Evolutionary conservation across 345 rosid genomes (phyloP).

Genomic region (Pistacia vera): DNA sequence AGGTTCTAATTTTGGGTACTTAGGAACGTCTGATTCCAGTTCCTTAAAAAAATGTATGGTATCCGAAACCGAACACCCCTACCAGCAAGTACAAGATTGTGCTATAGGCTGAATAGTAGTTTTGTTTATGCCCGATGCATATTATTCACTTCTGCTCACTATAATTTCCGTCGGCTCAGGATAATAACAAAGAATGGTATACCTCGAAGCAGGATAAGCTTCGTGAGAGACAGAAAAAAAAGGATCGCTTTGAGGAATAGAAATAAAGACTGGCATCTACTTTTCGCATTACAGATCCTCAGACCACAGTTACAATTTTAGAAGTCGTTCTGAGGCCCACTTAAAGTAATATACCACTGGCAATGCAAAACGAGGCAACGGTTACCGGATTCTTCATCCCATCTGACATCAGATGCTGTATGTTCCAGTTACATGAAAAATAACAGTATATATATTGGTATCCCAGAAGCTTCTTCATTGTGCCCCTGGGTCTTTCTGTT

Average conservation of each 20-base stretch:
- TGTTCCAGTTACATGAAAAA: neutral
- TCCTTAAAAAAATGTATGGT: no score
- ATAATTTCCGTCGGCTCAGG: conserved; percentile 3
- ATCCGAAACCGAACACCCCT: no score
- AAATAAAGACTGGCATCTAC: neutral
- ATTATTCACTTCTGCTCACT: neutral
- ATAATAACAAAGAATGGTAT: neutral
- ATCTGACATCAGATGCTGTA: neutral
- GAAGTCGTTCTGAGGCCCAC: neutral
- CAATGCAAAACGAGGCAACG: no score
- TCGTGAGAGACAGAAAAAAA: conserved; percentile 2
- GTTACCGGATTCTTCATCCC: neutral
- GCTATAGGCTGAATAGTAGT: neutral
- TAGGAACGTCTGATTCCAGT: no score
- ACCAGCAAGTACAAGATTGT: conserved; percentile 19
- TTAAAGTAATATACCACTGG: no score
- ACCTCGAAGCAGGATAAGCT: neutral
- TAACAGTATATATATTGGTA: neutral
- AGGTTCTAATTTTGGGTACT: no score
- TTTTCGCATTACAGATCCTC: neutral
- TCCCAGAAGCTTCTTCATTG: no score
- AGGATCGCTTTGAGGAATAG: neutral
- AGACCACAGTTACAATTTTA: neutral
- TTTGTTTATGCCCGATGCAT: neutral
- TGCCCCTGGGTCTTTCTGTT: neutral